These are phyloP conservation scores for Austroboletus niveus DNA, from an alignment of 1,284 basidiomycete species.

Conservation along the genomic window DNA sequence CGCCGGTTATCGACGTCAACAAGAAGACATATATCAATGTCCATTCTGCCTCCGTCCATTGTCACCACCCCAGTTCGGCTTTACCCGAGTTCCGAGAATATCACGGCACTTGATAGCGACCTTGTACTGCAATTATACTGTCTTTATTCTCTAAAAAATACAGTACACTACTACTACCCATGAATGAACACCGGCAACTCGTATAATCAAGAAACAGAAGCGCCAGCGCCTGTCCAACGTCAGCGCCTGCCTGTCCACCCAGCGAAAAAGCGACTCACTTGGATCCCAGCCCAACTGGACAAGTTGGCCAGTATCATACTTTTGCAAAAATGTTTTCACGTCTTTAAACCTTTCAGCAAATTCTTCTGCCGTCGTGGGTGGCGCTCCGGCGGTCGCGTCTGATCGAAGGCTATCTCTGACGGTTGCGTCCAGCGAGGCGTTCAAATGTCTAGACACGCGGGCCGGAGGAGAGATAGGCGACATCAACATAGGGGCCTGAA, in stretches of 20 bases:
- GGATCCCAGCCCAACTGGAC: constrained; percentile 26
- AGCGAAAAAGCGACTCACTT: constrained; percentile 13
- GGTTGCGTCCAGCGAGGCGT: constrained; percentile 3
- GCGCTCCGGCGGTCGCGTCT: not conserved
- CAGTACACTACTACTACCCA: constrained; percentile 9
- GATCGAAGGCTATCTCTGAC: constrained; percentile 13
- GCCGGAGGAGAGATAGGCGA: not conserved
- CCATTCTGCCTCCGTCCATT: constrained; percentile 19
- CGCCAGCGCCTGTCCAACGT: constrained; percentile 8
- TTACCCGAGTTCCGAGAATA: constrained; percentile 16
- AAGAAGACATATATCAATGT: constrained; percentile 2
- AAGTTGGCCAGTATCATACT: constrained; percentile 21
- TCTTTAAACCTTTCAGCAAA: constrained; percentile 20
- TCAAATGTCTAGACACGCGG: not conserved
- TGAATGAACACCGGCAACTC: too few species aligned
- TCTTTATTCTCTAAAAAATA: constrained; percentile 19
- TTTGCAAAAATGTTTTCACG: not conserved
- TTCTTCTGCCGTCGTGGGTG: constrained; percentile 21
- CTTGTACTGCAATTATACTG: constrained; percentile 6
- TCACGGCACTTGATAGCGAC: constrained; percentile 3
- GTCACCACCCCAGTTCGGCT: constrained; percentile 15
- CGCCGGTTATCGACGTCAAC: constrained; percentile 9
- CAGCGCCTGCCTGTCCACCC: not conserved
- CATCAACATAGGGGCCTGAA: not conserved
- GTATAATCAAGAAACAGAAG: constrained; percentile 8